These are phyloP conservation scores for Rossbeevera mucosa DNA, from an alignment of 768 basidiomycete species.

Conservation along the genomic window DNA sequence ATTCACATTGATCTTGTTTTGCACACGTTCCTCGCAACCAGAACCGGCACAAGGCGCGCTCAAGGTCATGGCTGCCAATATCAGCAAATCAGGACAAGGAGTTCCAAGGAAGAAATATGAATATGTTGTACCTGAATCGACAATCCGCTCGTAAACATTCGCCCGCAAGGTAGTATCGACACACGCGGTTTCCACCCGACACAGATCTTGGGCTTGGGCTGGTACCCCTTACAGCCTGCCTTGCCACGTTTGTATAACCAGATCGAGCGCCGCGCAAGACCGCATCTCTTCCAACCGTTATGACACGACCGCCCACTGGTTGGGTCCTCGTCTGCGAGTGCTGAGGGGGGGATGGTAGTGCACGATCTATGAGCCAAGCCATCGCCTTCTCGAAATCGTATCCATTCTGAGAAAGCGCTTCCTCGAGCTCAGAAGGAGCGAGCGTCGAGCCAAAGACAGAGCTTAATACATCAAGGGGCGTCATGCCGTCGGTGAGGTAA, in stretches of 20 bases:
- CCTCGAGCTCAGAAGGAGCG: conserved; percentile 87
- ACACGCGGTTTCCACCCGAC: conserved; percentile 66
- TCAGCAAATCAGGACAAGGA: conserved; percentile 11
- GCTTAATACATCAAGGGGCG: conserved; percentile 92
- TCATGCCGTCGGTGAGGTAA: conserved; percentile 87
- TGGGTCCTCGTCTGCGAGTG: conserved; percentile 45
- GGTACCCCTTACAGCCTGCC: conserved; percentile 22
- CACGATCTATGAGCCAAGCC: conserved; percentile 86
- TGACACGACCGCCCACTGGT: conserved; percentile 63
- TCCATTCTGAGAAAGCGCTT: conserved; percentile 79
- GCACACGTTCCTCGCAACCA: conserved; percentile 98
- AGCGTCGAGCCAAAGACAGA: conserved; percentile 92
- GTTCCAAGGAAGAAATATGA: background rate
- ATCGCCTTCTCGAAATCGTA: conserved; percentile 97
- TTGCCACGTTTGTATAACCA: conserved; percentile 24
- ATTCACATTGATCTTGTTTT: conserved; percentile 95
- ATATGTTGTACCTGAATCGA: conserved; percentile 77
- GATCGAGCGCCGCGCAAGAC: conserved; percentile 42
- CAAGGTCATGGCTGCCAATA: conserved; percentile 77
- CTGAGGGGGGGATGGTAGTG: conserved; percentile 43
- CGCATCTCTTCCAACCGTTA: conserved; percentile 56
- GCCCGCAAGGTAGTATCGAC: conserved; percentile 93
- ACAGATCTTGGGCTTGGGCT: conserved; percentile 31
- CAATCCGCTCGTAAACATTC: conserved; percentile 96
- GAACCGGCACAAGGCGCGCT: conserved; percentile 91